Conservation (phyloP, 2,329 filamentous ascomycete genomes). For the Paecilomyces formosus region DNA sequence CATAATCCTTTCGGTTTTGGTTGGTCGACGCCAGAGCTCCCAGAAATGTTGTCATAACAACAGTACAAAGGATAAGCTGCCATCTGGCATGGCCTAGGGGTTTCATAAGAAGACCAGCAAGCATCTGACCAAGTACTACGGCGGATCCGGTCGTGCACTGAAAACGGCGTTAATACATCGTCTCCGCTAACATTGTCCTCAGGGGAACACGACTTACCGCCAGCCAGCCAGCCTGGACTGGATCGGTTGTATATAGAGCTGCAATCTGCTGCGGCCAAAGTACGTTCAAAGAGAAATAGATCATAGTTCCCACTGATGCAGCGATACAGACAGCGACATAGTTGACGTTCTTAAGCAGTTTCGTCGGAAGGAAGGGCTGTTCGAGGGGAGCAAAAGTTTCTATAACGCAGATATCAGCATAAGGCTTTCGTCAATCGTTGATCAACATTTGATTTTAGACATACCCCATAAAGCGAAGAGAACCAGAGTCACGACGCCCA, state of each 20-base stretch:
- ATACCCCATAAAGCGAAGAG: conserved; percentile 32
- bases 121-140: conserved; percentile 33
- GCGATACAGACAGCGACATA: conserved; percentile 34
- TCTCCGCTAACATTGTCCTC: neutral
- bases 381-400: conserved; percentile 29
- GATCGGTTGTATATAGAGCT: conserved; percentile 34
- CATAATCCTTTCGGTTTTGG: conserved; percentile 9
- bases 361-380: conserved; percentile 36
- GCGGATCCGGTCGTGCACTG: conserved; percentile 32
- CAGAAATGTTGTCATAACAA: conserved; percentile 12
- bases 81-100: conserved; percentile 10
- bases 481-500: conserved; percentile 29
- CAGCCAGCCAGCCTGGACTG: conserved; percentile 35
- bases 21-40: conserved; percentile 13
- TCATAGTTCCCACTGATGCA: conserved; percentile 36
- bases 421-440: neutral
- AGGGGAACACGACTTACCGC: conserved; percentile 15
- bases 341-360: conserved; percentile 35
- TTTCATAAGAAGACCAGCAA: conserved; percentile 20
- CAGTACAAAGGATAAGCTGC: conserved; percentile 10
- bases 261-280: conserved; percentile 40
- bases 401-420: conserved; percentile 7
- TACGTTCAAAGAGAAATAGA: conserved; percentile 40
- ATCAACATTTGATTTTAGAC: neutral
- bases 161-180: neutral